Base-by-base conservation (phyloP, 306 rosid genomes). In the Medicago ruthenica region DNA sequence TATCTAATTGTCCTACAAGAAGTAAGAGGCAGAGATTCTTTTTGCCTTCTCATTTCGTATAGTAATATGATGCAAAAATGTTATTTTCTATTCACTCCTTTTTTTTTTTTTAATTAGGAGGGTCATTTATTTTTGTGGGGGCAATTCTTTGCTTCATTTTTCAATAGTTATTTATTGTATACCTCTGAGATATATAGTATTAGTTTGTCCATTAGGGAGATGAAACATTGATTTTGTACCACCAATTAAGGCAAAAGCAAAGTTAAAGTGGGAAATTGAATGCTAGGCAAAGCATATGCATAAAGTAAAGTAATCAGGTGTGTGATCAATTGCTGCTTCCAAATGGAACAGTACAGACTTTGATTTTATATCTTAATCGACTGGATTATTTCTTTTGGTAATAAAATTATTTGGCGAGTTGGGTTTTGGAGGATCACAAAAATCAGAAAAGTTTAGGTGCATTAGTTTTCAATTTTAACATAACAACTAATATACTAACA, bases 11-110 rank as follows among this genome's bases (percentile, higher is more conserved):
- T 72, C 89, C 90, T 18, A 73, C 86, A 75, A 83, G 99, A 84
- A 96, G 98, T 84, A 96, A 90, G 85, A 89, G 99, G 82, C 98
- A 96, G 78, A 96, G 97, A 88, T 96, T 96, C 70, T 96, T 96
- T 89, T 80, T 95, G 88, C 99, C 96, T 66, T 77, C 89, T 12
- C 86, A 85, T 62, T 83, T 60, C 70, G 24, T 86, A 9, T 48
- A 85, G 58, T 94, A 45, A 66, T 55, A 42, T 51, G 11, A 15
- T 70, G 60, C 39, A 21, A 45, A 48, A 60, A 31, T 11, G 37
- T 55, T 21, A 41, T 39, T 20, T 64, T 62, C 42, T 60, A 41
- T 75, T 36, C 53, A n/a, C 27, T 50, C 24, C 48, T 18, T 55
- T 21, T 41, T 62, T 21, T 36, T 39, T 61, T 21, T 31, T 36